Evolutionary conservation across 805 yeast species (phyloP), one percentile per base, ranked within the genome.

Genomic region (Saccharomycopsis guyanensis): DNA sequence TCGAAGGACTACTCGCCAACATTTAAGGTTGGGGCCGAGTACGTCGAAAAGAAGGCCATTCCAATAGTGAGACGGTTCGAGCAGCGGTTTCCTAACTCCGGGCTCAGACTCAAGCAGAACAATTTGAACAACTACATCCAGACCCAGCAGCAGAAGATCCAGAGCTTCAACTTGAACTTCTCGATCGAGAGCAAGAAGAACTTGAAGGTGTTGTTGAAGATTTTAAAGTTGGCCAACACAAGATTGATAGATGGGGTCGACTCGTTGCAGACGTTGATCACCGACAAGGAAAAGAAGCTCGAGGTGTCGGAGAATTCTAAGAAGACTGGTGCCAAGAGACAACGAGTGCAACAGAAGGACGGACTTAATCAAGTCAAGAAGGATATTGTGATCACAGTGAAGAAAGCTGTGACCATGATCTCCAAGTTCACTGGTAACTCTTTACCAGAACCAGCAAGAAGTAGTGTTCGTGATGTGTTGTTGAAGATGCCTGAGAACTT

Each of bases 381-480:
- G 54, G 98, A 91, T 55, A 86, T 91, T 31, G 81, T 89, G 6
- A 75, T 84, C 0, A 93, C 97, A 0, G 89, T 93, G 22, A 86
- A 86, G 60, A 91, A 87, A 59, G 87, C 88, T 40, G 88, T 89
- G 31, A 77, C 80, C 35, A 77, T 91, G 33, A 84, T 93, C 8
- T 86, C 97, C 3, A 85, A 84, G 53, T 86, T 86, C 55, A 85
- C 88, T 1, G 87, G 89, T 0, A 76, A 71, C 49, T 76, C 87
- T 2, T 62, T 83, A 29, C 86, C 88, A 5, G 87, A 82, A 53
- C 84, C 86, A 2, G 87, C 88, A 5, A 75, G 95, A 53, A 69
- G 82, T 1, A 80, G 83, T 42, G 94, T 93, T 12, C 72, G 97
- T 32, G 85, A 82, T 52, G 80, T 83, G 33, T 72, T 91, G 13